Base-by-base conservation (phyloP, 805 yeast genomes). In the Hagleromyces aurorensis region DNA sequence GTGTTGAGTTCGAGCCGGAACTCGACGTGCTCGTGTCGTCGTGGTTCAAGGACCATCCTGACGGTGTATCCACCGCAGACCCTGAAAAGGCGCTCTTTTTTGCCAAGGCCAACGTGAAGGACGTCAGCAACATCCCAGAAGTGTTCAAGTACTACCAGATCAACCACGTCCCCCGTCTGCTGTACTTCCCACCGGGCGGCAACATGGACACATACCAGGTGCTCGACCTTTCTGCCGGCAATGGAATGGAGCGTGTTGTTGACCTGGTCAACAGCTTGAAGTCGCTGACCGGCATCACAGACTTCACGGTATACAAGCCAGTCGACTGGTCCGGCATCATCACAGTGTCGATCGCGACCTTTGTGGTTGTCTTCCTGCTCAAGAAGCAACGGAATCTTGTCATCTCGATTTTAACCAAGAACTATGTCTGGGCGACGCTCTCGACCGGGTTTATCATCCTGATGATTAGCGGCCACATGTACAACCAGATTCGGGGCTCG, bases 381-480 rank as follows among this genome's bases (percentile, higher is more conserved):
- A 53, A 50, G 30, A 62, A 46, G 35, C 55, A 55, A 40, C 38
- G 59, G 34, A 38, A 41, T 5, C 48, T 62, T 14, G 55, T 78
- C 10, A 21, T 43, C 2, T 40, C 55, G 10, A 27, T 82, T 5
- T 25, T 75, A 8, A 56, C 61, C 15, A 69, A 73, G 22, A 76
- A 67, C 43, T 59, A 69, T 27, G 48, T 82, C 21, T 91, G 97
- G 96, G 79, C 82, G 24, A 70, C 75, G 2, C 25, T 70, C 7
- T 46, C 43, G 13, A 68, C 82, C 3, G 63, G 82, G n/a, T 61
- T 80, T 33, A 69, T 83, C 20, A 62, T 87, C 36, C 60, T 86
- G 43, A 82, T 87, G 65, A 75, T 72, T 27, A 66, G 89, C 6
- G 98, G 98, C 11, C 81, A 86, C 60, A 91, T 91, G 98, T 91